phyloP scores from a whole-genome alignment of 768 basidiomycete genomes.

The Hortiboletus flavorubellus region DNA sequence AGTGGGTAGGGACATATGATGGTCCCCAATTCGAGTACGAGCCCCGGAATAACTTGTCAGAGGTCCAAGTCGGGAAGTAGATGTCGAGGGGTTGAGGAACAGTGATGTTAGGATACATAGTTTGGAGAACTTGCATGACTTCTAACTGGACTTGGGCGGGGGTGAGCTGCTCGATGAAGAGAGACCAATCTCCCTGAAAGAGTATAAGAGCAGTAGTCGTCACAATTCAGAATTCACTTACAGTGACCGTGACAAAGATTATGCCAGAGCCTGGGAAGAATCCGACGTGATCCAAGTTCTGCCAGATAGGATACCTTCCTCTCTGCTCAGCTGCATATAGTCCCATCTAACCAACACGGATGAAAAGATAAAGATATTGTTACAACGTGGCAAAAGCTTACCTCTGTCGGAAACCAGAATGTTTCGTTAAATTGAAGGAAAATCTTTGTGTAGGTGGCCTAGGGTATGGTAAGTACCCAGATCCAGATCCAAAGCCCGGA shows the following conservation, averaged over 20 bases:
- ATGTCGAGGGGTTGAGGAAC: slow-evolving; percentile 57
- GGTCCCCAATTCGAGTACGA: slow-evolving; percentile 72
- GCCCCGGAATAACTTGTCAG: slow-evolving; percentile 40
- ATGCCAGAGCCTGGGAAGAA: slow-evolving; percentile 62
- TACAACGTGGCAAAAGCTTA: neutral
- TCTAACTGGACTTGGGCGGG: slow-evolving; percentile 47
- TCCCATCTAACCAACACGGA: slow-evolving; percentile 29
- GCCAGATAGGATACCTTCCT: slow-evolving; percentile 66
- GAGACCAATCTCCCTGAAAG: slow-evolving; percentile 54
- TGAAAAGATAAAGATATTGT: neutral
- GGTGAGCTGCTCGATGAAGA: slow-evolving; percentile 52
- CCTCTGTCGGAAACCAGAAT: slow-evolving; percentile 56
- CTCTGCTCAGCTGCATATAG: slow-evolving; percentile 56
- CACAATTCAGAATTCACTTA: slow-evolving; percentile 1
- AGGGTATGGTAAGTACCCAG: neutral
- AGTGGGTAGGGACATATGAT: slow-evolving; percentile 48
- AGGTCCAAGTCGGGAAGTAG: slow-evolving; percentile 53
- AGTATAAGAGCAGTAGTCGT: neutral
- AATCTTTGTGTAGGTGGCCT: slow-evolving; percentile 65
- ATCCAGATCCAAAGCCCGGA: neutral
- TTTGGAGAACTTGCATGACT: slow-evolving; percentile 48
- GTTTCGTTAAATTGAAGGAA: slow-evolving; percentile 59
- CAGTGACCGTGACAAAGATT: slow-evolving; percentile 28
- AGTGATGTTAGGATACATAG: slow-evolving; percentile 53
- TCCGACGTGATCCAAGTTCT: slow-evolving; percentile 52